A percentile compares a stretch with the other conserved stretches of the same genome.
Conservation (phyloP, 108 stramenopile species). For the Nitzschia palea region DNA sequence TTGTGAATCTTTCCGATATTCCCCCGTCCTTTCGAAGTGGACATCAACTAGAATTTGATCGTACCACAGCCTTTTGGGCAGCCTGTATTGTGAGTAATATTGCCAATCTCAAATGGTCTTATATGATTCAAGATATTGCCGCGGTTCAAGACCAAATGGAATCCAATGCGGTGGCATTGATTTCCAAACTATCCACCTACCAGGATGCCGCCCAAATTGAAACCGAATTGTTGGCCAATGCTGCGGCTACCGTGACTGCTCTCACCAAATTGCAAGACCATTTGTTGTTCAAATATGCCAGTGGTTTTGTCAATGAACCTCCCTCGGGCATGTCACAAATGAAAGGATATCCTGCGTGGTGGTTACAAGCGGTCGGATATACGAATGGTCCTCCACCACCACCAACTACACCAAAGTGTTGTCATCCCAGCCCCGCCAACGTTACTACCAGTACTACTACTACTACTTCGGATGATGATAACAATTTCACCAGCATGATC, state of each 20-base stretch:
- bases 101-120: conserved; percentile 52
- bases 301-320: conserved; percentile 47
- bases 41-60: conserved; percentile 32
- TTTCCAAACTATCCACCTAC: neutral
- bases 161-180: conserved; percentile 24
- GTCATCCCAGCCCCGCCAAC: conserved; percentile 39
- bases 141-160: conserved; percentile 29
- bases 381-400: conserved; percentile 47
- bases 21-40: conserved; percentile 44
- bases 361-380: conserved; percentile 46
- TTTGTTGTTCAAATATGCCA: conserved; percentile 49
- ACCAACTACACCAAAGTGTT: conserved; percentile 49
- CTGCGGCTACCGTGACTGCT: conserved; percentile 18
- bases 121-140: conserved; percentile 39
- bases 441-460: neutral
- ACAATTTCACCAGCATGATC: neutral
- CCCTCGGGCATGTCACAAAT: conserved; percentile 30
- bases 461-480: neutral
- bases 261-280: conserved; percentile 43
- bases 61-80: conserved; percentile 49
- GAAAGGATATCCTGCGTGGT: conserved; percentile 52
- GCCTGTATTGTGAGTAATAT: conserved; percentile 40
- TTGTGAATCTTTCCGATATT: conserved; percentile 33
- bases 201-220: conserved; percentile 2
- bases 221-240: conserved; percentile 24